Evolutionary conservation across 2,329 filamentous ascomycete genomes (phyloP).

Genomic region (Paecilomyces sp.): DNA sequence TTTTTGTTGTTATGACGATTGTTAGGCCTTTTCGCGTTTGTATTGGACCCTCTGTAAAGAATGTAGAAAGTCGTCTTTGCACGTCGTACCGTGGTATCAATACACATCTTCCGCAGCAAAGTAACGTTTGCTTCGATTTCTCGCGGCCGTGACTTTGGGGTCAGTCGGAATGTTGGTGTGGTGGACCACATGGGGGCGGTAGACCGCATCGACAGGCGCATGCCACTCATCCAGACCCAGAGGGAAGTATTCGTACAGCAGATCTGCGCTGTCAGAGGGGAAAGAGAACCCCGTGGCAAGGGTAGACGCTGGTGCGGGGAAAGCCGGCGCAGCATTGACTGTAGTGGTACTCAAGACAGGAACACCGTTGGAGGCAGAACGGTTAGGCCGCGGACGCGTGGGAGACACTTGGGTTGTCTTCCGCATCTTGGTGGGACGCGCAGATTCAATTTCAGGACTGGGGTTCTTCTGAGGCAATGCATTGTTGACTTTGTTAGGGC

Average conservation of each 20-base stretch:
- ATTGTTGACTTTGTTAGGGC: conserved; percentile 16
- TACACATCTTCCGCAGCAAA: conserved; percentile 56
- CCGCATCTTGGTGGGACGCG: conserved; percentile 31
- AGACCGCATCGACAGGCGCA: conserved; percentile 82
- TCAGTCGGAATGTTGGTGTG: conserved; percentile 67
- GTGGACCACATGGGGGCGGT: conserved; percentile 87
- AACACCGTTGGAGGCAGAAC: conserved; percentile 17
- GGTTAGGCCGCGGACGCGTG: conserved; percentile 21
- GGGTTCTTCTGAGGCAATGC: conserved; percentile 17
- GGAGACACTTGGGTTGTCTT: conserved; percentile 27
- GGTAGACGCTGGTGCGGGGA: conserved; percentile 17
- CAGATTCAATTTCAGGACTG: conserved; percentile 18
- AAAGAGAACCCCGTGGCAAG: conserved; percentile 50
- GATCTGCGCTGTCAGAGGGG: conserved; percentile 64
- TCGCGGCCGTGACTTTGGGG: conserved; percentile 60
- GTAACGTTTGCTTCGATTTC: conserved; percentile 63
- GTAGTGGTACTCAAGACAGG: conserved; percentile 24
- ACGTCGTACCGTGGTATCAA: conserved; percentile 9
- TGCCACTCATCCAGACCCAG: conserved; percentile 86
- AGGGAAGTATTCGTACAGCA: conserved; percentile 92
- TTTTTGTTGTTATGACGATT: not conserved
- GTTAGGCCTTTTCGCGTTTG: not conserved
- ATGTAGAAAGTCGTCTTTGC: not conserved
- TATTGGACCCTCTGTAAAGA: not conserved
- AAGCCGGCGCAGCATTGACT: conserved; percentile 19